Percentiles rank a stretch among this genome's conserved stretches.
These are phyloP conservation scores for Triangularia verruculosa DNA, from an alignment of 2,329 filamentous ascomycete species.

Conservation along the genomic window DNA sequence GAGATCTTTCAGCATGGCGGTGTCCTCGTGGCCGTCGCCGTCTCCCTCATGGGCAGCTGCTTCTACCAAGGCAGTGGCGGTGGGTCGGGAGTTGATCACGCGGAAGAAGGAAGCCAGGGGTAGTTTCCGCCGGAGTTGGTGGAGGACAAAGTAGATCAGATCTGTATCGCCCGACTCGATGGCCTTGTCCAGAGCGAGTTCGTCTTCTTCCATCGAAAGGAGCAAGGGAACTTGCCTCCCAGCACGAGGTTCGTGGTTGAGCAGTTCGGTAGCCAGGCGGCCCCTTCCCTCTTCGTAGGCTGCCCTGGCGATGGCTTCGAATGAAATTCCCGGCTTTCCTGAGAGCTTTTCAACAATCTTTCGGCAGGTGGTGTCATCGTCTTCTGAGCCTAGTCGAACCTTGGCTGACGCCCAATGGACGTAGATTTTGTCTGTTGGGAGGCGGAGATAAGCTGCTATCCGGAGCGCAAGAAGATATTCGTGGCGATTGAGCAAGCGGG, in stretches of 20 bases:
- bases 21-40: slow-evolving; percentile 48
- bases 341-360: slow-evolving; percentile 83
- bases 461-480: slow-evolving; percentile 89
- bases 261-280: slow-evolving; percentile 81
- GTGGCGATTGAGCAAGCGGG: slow-evolving; percentile 79
- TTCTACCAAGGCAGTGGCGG: slow-evolving; percentile 87
- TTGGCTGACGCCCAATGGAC: slow-evolving; percentile 97
- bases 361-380: slow-evolving; percentile 83
- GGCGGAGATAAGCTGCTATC: slow-evolving; percentile 79
- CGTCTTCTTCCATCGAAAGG: slow-evolving; percentile 92
- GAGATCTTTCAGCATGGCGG: slow-evolving; percentile 83
- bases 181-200: slow-evolving; percentile 91
- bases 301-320: slow-evolving; percentile 87
- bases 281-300: slow-evolving; percentile 91
- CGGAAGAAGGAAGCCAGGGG: slow-evolving; percentile 91
- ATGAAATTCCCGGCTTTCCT: slow-evolving; percentile 89
- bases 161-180: slow-evolving; percentile 95
- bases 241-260: slow-evolving; percentile 90
- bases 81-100: slow-evolving; percentile 78
- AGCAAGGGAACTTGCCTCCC: slow-evolving; percentile 95
- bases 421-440: slow-evolving; percentile 87
- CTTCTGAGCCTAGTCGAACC: slow-evolving; percentile 77
- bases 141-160: slow-evolving; percentile 81
- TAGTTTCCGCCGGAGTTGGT: slow-evolving; percentile 85
- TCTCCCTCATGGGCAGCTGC: slow-evolving; percentile 66